Percentiles rank a stretch among this genome's conserved stretches.
These are phyloP conservation scores for Corrigiola litoralis DNA, from an alignment of 179 eudicot species.

Conservation along the genomic window DNA sequence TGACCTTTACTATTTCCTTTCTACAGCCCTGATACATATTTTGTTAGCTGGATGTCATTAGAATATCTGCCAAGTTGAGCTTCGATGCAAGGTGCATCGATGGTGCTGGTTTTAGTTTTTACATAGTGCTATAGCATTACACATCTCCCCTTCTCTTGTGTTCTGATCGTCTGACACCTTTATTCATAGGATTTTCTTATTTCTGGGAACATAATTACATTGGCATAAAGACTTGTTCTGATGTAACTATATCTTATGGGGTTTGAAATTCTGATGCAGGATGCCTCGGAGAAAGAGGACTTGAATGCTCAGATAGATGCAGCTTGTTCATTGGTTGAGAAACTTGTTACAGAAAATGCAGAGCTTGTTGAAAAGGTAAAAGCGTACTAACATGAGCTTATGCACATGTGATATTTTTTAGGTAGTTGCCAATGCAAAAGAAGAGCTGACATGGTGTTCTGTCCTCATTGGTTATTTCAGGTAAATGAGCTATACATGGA, in stretches of 20 bases:
- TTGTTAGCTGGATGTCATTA: not conserved
- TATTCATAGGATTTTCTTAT: not conserved
- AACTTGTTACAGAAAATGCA: conserved; percentile 59
- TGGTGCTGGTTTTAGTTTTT: not conserved
- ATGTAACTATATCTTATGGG: not conserved
- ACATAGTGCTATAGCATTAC: not conserved
- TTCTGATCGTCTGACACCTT: not conserved
- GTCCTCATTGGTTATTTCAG: conserved; percentile 31
- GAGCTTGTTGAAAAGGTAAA: conserved; percentile 79
- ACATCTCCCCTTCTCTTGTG: not conserved
- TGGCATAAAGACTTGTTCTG: too few species aligned
- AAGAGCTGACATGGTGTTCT: not conserved
- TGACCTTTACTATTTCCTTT: not conserved
- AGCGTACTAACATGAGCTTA: not conserved
- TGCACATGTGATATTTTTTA: not conserved
- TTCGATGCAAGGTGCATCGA: not conserved
- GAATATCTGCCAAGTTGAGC: not conserved
- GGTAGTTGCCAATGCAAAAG: not conserved
- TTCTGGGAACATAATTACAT: not conserved
- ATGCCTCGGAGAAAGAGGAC: conserved; percentile 34
- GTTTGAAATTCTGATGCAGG: conserved; percentile 26
- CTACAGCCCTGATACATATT: not conserved
- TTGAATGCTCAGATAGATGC: conserved; percentile 48
- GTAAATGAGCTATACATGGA: conserved; percentile 51
- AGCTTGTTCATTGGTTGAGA: conserved; percentile 48